phyloP scores from a whole-genome alignment of 495 filamentous ascomycete species.

The Penicillium odoratum region DNA sequence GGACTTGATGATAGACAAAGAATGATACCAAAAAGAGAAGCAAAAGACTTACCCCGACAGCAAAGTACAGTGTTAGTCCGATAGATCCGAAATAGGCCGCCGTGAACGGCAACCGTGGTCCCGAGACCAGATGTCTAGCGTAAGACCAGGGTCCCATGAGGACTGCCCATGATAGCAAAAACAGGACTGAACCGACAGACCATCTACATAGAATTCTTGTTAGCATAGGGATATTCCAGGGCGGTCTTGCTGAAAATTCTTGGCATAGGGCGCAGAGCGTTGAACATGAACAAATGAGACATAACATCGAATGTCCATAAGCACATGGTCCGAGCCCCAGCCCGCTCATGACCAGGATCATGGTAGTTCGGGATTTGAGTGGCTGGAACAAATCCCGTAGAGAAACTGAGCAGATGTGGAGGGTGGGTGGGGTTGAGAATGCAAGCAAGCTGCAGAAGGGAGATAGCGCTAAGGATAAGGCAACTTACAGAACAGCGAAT shows the following conservation, averaged over 20 bases:
- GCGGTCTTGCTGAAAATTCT: conserved; percentile 18
- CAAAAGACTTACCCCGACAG: conserved; percentile 73
- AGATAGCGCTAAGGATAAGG: conserved; percentile 12
- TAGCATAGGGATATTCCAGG: conserved; percentile 21
- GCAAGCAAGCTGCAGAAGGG: conserved; percentile 5
- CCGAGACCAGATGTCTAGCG: conserved; percentile 80
- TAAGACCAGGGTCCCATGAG: conserved; percentile 88
- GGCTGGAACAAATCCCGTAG: conserved; percentile 11
- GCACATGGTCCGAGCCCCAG: conserved; percentile 29
- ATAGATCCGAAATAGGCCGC: conserved; percentile 97
- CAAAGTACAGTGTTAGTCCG: conserved; percentile 84
- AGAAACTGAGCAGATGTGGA: conserved; percentile 3
- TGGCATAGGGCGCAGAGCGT: conserved; percentile 28
- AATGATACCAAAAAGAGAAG: conserved; percentile 12
- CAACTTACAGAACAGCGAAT: conserved; percentile 92
- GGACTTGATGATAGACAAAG: conserved; percentile 17
- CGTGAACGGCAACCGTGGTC: conserved; percentile 86
- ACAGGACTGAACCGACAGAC: conserved; percentile 88
- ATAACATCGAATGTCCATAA: conserved; percentile 7
- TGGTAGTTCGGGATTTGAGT: conserved; percentile 17
- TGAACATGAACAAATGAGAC: conserved; percentile 15
- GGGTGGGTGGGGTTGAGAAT: conserved; percentile 6
- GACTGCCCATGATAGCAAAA: conserved; percentile 89
- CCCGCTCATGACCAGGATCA: conserved; percentile 24
- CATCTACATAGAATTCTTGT: conserved; percentile 60